Evolutionary conservation across 2,329 filamentous ascomycete genomes (phyloP).

Genomic region (Myriangium duriaei): DNA sequence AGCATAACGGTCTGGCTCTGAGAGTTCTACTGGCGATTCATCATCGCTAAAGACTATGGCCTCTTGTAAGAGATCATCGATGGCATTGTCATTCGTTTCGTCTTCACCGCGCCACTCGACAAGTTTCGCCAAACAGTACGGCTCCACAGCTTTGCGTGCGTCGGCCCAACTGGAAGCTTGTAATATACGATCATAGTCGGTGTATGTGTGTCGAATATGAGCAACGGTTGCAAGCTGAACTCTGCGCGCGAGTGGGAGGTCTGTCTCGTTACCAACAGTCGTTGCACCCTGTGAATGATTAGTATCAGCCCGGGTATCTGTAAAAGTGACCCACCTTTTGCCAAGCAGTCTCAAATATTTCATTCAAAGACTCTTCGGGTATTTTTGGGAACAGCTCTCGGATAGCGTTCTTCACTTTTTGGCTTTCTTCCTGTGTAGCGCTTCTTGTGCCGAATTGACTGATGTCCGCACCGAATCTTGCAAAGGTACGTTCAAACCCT

Average conservation of each 20-base stretch:
- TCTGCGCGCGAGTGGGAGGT: conserved; percentile 42
- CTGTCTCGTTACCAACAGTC: conserved; percentile 44
- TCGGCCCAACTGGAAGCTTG: conserved; percentile 39
- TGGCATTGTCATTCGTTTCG: conserved; percentile 37
- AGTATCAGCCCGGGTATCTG: conserved; percentile 8
- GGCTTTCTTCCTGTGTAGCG: conserved; percentile 21
- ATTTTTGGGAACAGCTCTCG: conserved; percentile 52
- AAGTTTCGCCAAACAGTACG: conserved; percentile 42
- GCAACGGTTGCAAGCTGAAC: conserved; percentile 50
- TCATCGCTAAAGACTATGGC: conserved; percentile 49
- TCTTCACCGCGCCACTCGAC: conserved; percentile 52
- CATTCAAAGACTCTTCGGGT: conserved; percentile 43
- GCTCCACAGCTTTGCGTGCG: conserved; percentile 43
- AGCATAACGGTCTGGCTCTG: conserved; percentile 26
- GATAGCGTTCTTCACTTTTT: conserved; percentile 45
- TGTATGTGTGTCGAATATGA: conserved; percentile 50
- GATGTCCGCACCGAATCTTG: conserved; percentile 8
- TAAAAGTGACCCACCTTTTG: conserved; percentile 35
- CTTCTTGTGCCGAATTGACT: conserved; percentile 6
- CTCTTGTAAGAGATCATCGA: conserved; percentile 51
- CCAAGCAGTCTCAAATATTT: conserved; percentile 49
- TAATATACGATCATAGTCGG: conserved; percentile 48
- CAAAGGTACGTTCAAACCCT: conserved; percentile 10
- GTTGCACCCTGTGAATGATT: conserved; percentile 34
- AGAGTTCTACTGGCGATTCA: conserved; percentile 16